phyloP scores from a whole-genome alignment of 1,284 basidiomycete species.

The Naganishia liquefaciens region DNA sequence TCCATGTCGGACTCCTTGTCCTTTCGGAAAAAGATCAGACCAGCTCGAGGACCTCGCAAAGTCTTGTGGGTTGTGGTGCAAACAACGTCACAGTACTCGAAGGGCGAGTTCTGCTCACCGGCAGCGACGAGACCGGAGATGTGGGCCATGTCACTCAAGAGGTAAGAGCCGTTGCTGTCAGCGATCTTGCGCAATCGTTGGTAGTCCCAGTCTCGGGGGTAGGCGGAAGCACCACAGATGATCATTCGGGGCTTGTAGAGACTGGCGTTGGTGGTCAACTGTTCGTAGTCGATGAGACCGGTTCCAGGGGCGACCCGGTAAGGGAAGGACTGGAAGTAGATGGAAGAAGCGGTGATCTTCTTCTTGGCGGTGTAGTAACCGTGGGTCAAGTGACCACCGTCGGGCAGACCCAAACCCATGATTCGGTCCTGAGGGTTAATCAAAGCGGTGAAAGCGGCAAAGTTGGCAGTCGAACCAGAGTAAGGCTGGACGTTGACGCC shows the following conservation, averaged over 20 bases:
- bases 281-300: conserved; percentile 88
- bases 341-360: conserved; percentile 99
- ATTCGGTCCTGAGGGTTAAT: conserved; percentile 97
- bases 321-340: conserved; percentile 99
- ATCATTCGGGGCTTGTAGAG: conserved; percentile 95
- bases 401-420: conserved; percentile 98
- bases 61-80: conserved; percentile 99
- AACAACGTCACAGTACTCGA: conserved; percentile 96
- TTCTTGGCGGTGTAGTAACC: conserved; percentile 99
- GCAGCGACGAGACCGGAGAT: conserved; percentile 95
- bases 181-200: conserved; percentile 76
- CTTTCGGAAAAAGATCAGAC: conserved; percentile 98
- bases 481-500: conserved; percentile 99
- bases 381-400: conserved; percentile 97
- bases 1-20: conserved; percentile 85
- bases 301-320: conserved; percentile 83
- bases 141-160: conserved; percentile 97
- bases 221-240: conserved; percentile 98
- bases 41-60: conserved; percentile 95
- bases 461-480: conserved; percentile 93
- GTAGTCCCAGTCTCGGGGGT: conserved; percentile 99
- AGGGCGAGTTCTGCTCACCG: conserved; percentile 87
- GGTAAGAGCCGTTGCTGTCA: conserved; percentile 84
- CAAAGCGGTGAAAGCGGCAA: conserved; percentile 94
- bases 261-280: conserved; percentile 81